Evolutionary conservation across 176 grass and related monocot species (phyloP).

Genomic region (Musa schizocarpa): DNA sequence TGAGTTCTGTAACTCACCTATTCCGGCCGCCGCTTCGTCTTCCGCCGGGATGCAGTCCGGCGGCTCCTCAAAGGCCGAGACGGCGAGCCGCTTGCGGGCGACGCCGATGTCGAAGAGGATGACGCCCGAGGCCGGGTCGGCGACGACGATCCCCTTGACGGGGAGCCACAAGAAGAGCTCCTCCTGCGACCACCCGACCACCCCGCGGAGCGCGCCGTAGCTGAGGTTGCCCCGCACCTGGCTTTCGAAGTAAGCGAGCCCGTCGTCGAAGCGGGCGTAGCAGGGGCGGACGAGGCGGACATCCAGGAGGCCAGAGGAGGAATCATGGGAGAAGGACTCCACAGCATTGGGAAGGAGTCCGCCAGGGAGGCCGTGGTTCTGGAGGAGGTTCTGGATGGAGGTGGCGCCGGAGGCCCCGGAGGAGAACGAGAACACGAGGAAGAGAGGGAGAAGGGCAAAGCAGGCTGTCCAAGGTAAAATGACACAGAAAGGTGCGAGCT

Average conservation of each 20-base stretch:
- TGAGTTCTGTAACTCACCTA: conserved; percentile 1
- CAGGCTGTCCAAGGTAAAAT: background rate
- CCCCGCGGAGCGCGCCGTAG: conserved; percentile 49
- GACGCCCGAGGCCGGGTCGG: conserved; percentile 46
- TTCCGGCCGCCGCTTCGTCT: conserved; percentile 5
- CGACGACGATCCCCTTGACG: conserved; percentile 79
- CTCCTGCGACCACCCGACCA: conserved; percentile 68
- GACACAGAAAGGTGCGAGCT: conserved; percentile 15
- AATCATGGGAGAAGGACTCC: conserved; percentile 43
- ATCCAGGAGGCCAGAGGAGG: conserved; percentile 44
- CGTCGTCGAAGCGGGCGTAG: conserved; percentile 70
- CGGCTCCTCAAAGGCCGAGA: conserved; percentile 82
- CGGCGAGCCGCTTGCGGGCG: conserved; percentile 71
- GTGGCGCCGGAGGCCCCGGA: background rate
- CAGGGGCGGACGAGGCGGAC: conserved; percentile 50
- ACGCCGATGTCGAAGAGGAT: conserved; percentile 83
- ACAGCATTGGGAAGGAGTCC: conserved; percentile 61
- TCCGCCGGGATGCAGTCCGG: conserved; percentile 47
- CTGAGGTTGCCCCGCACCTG: conserved; percentile 80
- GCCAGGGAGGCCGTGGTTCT: conserved; percentile 51
- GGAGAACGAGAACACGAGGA: conserved; percentile 9
- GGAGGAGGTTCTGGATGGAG: conserved; percentile 69
- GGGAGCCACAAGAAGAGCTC: conserved; percentile 96
- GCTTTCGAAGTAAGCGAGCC: conserved; percentile 53
- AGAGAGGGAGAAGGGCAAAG: conserved; percentile 12